A percentile compares a stretch with the other conserved stretches of the same genome.
These are phyloP conservation scores for Ganoderma resinaceum DNA, from an alignment of 1,284 basidiomycete genomes.

Conservation along the genomic window DNA sequence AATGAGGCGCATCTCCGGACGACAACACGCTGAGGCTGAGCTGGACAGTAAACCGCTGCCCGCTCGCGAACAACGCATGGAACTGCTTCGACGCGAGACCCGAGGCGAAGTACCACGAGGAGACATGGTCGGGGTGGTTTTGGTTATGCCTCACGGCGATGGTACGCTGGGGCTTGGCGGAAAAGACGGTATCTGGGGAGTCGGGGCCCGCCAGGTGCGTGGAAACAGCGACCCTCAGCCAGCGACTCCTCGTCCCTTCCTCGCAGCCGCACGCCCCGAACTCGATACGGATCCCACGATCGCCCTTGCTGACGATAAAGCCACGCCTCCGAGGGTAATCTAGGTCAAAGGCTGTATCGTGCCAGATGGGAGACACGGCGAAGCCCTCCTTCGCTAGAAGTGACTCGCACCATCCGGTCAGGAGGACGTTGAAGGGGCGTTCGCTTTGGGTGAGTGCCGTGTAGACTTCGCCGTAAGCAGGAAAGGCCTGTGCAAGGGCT, in stretches of 20 bases:
- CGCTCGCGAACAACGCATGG: background rate
- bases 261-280: constrained; percentile 8
- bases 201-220: background rate
- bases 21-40: constrained; percentile 7
- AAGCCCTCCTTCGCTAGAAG: constrained; percentile 13
- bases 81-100: constrained; percentile 20
- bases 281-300: background rate
- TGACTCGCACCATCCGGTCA: constrained; percentile 16
- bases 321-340: constrained; percentile 1
- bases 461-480: constrained; percentile 12
- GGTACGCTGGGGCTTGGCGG: background rate
- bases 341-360: background rate
- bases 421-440: constrained; percentile 13
- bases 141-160: background rate
- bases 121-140: constrained; percentile 19
- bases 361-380: constrained; percentile 1
- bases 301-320: constrained; percentile 3
- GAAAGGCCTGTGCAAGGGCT: constrained; percentile 11
- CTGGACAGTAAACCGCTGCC: constrained; percentile 2
- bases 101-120: constrained; percentile 21
- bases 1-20: background rate
- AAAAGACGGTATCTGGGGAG: background rate
- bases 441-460: constrained; percentile 7
- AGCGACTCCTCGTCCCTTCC: background rate
- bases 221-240: constrained; percentile 12